Base-by-base conservation (phyloP, 495 filamentous ascomycete species). In the Terfezia claveryi region DNA sequence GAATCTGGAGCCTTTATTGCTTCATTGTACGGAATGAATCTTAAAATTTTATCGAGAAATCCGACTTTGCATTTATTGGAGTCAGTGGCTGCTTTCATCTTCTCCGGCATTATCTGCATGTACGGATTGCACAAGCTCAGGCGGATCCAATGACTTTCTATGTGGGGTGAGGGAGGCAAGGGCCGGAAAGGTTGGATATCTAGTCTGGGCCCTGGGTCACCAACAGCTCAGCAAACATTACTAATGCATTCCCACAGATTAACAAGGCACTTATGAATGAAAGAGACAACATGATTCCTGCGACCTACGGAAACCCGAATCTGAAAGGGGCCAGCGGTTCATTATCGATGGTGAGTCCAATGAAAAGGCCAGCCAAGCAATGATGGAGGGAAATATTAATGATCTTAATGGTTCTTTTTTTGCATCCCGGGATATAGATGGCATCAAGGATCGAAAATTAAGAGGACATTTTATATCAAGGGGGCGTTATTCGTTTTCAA, bases 11-110 rank as follows among this genome's bases (percentile, higher is more conserved):
- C 92, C 52, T 87, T 96, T 63, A 77, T 94, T 64, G 91, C 91
- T 32, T 87, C 85, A n/a, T 79, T 96, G 11, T 96, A 96, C 72
- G 91, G 91, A 61, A 95, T 95, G 88, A 98, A 98, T 69, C 73
- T 98, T 58, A 92, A 94, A 96, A 96, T 68, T 98, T 96, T 68
- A 81, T 96, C 59, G 91, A 98, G 71, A 89, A 96, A 68, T 85
- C 84, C n/a, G 79, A 86, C 67, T 73, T 87, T 62, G 91, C 88
- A 10, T 95, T 98, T 67, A 71, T 73, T 36, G 78, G 75, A 49
- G 80, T 96, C 58, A 83, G 80, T 4, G 72, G 68, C 12, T 73
- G 88, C 81, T 55, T 74, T 83, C 56, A 68, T 81, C 52, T 80
- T 91, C 68, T 82, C 81, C 12, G 76, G 77, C 38, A 57, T 86